Evolutionary conservation across 257 asterid genomes (phyloP).

Genomic region (Leonotis leonurus): DNA sequence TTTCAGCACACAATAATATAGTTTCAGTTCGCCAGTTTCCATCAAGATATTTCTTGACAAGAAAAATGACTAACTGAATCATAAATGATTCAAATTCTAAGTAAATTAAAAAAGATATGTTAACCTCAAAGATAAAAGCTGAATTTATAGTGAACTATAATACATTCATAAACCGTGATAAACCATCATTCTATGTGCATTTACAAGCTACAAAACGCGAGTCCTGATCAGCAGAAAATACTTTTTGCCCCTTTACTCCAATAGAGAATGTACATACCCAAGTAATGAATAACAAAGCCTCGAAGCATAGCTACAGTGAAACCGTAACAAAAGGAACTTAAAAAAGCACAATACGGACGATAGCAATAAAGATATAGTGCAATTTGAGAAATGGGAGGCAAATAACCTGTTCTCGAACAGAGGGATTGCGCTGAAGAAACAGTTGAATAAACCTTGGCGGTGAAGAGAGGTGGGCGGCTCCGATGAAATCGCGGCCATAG

Average conservation of each 20-base stretch:
- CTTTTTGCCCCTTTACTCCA: background rate
- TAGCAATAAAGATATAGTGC: background rate
- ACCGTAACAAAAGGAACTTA: background rate
- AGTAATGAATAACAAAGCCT: background rate
- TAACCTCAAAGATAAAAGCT: background rate
- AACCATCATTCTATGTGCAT: background rate
- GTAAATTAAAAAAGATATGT: background rate
- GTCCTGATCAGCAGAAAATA: background rate
- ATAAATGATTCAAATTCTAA: constrained; percentile 5
- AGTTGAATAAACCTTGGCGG: constrained; percentile 4
- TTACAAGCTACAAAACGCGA: background rate
- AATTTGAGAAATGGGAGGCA: constrained; percentile 1
- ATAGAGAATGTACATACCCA: background rate
- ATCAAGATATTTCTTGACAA: background rate
- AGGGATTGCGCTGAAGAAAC: constrained; percentile 9
- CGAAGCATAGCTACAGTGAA: background rate
- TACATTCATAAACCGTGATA: background rate
- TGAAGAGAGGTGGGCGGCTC: background rate
- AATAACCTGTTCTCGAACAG: constrained; percentile 17
- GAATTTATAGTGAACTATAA: background rate
- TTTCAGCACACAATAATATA: background rate
- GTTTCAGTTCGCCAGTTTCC: constrained; percentile 5
- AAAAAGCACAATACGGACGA: background rate
- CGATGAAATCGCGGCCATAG: constrained; percentile 16
- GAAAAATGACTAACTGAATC: background rate